Conservation (phyloP, 805 yeast species). For the Starmerella stellata region DNA sequence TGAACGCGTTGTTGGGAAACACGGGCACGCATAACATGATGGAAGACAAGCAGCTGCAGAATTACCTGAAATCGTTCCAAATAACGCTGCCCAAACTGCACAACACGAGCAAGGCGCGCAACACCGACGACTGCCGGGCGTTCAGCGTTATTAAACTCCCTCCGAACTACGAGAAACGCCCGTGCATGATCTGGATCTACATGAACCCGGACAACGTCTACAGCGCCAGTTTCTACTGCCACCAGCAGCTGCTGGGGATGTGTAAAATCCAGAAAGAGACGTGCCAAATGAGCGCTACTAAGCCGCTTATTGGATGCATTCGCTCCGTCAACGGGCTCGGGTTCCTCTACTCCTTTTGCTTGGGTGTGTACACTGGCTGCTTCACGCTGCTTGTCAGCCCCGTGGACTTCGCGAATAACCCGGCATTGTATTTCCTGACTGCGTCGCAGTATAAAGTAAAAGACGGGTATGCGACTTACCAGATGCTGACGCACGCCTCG, state of each 20-base stretch:
- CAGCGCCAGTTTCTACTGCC: conserved; percentile 38
- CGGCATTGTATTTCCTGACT: conserved; percentile 50
- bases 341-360: conserved; percentile 60
- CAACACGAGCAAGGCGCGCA: conserved; percentile 45
- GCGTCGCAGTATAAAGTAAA: conserved; percentile 63
- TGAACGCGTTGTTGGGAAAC: conserved; percentile 57
- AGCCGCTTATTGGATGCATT: conserved; percentile 70
- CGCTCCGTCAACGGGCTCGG: conserved; percentile 76
- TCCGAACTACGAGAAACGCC: conserved; percentile 13
- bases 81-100: conserved; percentile 34
- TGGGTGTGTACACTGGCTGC: conserved; percentile 77
- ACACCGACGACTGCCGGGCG: conserved; percentile 19
- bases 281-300: conserved; percentile 54
- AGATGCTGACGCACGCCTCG: conserved; percentile 62
- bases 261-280: conserved; percentile 87
- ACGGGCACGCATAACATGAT: conserved; percentile 51
- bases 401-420: conserved; percentile 55
- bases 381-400: conserved; percentile 69
- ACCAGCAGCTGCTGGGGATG: conserved; percentile 47
- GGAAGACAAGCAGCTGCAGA: conserved; percentile 48
- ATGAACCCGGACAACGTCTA: conserved; percentile 57
- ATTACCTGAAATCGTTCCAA: conserved; percentile 35
- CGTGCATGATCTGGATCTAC: conserved; percentile 45
- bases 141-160: conserved; percentile 15
- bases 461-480: conserved; percentile 69